Conservation (phyloP, 2,329 filamentous ascomycete genomes). For the Claviceps humidiphila region DNA sequence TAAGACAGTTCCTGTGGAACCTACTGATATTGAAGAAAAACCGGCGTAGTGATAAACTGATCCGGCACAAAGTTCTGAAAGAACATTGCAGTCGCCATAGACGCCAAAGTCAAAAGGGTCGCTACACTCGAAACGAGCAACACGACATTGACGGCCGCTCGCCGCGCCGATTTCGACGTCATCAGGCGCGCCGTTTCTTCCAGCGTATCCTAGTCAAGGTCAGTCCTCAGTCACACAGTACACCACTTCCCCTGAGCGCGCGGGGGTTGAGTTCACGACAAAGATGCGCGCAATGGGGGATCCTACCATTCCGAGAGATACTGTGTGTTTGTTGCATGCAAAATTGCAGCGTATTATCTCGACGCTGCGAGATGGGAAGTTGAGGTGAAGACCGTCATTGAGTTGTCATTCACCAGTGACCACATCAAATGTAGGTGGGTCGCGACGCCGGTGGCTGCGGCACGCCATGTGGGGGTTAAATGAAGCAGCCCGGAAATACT, state of each 20-base stretch:
- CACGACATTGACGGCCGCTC: conserved; percentile 32
- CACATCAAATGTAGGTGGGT: background rate
- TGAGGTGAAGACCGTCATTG: conserved; percentile 1
- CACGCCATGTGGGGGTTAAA: background rate
- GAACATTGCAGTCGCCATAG: conserved; percentile 36
- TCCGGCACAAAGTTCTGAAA: conserved; percentile 45
- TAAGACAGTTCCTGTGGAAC: conserved; percentile 9
- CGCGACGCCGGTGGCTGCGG: background rate
- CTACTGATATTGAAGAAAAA: conserved; percentile 47
- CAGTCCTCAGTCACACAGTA: no score
- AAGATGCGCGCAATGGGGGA: background rate
- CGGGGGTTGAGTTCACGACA: background rate
- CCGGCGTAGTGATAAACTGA: conserved; percentile 35
- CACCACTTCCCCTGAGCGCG: no score
- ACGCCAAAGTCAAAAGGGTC: conserved; percentile 33
- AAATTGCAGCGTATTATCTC: background rate
- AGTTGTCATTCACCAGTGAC: background rate
- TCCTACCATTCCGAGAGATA: conserved; percentile 1
- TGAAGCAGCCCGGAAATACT: background rate
- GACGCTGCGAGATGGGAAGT: background rate
- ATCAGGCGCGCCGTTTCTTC: conserved; percentile 23
- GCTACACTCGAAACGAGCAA: conserved; percentile 30
- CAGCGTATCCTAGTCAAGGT: conserved; percentile 18
- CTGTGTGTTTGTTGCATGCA: background rate
- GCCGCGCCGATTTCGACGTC: conserved; percentile 39